phyloP scores from a whole-genome alignment of 2,329 filamentous ascomycete species.

The Zymoseptoria crescenta region DNA sequence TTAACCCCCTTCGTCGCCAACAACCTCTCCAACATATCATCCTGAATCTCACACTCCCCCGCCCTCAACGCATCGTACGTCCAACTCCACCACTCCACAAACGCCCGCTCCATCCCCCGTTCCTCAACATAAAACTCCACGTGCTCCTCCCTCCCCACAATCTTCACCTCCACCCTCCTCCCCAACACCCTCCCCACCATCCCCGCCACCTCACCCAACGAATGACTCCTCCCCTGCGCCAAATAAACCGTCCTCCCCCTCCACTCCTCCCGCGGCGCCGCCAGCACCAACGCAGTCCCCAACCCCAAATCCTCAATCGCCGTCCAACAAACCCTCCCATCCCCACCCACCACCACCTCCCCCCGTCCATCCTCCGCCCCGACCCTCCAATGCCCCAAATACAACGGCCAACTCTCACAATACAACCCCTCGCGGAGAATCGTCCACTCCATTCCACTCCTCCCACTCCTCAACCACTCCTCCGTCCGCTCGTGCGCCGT shows the following conservation, averaged over 20 bases:
- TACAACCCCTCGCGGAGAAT: slow-evolving; percentile 39
- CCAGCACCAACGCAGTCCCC: slow-evolving; percentile 35
- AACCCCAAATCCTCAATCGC: slow-evolving; percentile 37
- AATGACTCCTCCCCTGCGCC: slow-evolving; percentile 21
- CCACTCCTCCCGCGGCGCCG: slow-evolving; percentile 26
- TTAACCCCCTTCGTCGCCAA: slow-evolving; percentile 29
- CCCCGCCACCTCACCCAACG: slow-evolving; percentile 22
- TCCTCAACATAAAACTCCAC: slow-evolving; percentile 35
- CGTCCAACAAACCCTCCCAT: slow-evolving; percentile 39
- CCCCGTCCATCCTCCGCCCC: slow-evolving; percentile 27
- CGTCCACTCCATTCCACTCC: slow-evolving; percentile 27
- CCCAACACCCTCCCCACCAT: slow-evolving; percentile 21
- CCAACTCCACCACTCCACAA: slow-evolving; percentile 41
- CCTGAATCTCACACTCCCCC: slow-evolving; percentile 37
- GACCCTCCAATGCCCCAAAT: slow-evolving; percentile 38
- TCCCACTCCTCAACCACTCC: slow-evolving; percentile 25
- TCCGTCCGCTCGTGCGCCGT: slow-evolving; percentile 41
- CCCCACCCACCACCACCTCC: slow-evolving; percentile 34
- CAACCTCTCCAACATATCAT: slow-evolving; percentile 34
- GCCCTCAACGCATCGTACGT: slow-evolving; percentile 38
- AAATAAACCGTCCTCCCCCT: slow-evolving; percentile 35
- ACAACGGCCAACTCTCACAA: slow-evolving; percentile 42
- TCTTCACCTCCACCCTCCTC: slow-evolving; percentile 28
- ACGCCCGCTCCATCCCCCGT: slow-evolving; percentile 29
- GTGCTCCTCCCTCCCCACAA: slow-evolving; percentile 34